Percentiles rank a stretch among this genome's conserved stretches.
phyloP scores from a whole-genome alignment of 192 early-diverging fungal species.

The Mortierella alpina region DNA sequence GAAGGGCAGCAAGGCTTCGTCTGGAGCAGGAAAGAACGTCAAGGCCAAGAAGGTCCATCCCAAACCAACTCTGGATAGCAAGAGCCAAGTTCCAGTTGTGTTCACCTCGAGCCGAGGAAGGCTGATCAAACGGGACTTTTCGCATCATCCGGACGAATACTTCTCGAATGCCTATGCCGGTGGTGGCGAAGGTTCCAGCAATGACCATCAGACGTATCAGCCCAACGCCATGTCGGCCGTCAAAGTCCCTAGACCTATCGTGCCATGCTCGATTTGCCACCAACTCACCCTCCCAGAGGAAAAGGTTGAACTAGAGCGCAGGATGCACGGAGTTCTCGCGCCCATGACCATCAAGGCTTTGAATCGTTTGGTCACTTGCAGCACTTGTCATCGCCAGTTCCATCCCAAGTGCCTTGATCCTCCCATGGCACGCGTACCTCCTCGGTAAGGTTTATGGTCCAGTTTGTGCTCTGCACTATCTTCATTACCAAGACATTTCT shows the following conservation, averaged over 20 bases:
- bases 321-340: slow-evolving; percentile 21
- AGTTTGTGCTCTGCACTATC: not conserved
- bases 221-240: slow-evolving; percentile 1
- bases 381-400: slow-evolving; percentile 44
- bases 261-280: slow-evolving; percentile 44
- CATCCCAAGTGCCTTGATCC: slow-evolving; percentile 52
- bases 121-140: slow-evolving; percentile 39
- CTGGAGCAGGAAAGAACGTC: slow-evolving; percentile 28
- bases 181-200: not conserved
- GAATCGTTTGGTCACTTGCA: slow-evolving; percentile 46
- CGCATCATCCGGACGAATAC: slow-evolving; percentile 26
- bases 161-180: not conserved
- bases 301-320: slow-evolving; percentile 40
- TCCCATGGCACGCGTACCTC: slow-evolving; percentile 46
- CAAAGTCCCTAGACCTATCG: slow-evolving; percentile 23
- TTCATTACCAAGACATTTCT: not conserved
- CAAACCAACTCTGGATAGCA: slow-evolving; percentile 30
- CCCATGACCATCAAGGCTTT: slow-evolving; percentile 47
- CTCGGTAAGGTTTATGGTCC: slow-evolving; percentile 28
- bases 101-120: slow-evolving; percentile 50
- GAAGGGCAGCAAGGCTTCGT: slow-evolving; percentile 10
- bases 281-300: slow-evolving; percentile 47
- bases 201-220: not conserved
- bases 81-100: slow-evolving; percentile 24
- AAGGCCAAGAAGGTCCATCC: slow-evolving; percentile 50